These are phyloP conservation scores for Hemileia vastatrix DNA, from an alignment of 1,284 basidiomycete genomes.

Conservation along the genomic window DNA sequence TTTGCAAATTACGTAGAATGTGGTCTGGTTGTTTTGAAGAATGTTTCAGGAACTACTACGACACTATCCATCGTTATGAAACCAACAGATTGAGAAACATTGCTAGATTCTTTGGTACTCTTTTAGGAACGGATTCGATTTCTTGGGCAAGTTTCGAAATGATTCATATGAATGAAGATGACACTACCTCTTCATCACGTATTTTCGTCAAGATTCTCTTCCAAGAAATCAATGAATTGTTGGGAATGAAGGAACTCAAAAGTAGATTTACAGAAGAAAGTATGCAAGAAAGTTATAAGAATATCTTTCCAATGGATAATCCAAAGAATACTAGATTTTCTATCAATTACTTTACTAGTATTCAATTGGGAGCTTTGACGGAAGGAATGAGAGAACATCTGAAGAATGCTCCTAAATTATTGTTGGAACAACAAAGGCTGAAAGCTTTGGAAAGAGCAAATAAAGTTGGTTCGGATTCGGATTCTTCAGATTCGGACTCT, in stretches of 20 bases:
- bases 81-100: conserved; percentile 98
- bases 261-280: conserved; percentile 74
- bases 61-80: conserved; percentile 94
- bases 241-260: conserved; percentile 72
- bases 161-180: conserved; percentile 91
- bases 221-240: conserved; percentile 81
- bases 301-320: conserved; percentile 90
- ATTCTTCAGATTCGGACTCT: conserved; percentile 47
- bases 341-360: conserved; percentile 95
- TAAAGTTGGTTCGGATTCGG: conserved; percentile 61
- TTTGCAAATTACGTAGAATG: conserved; percentile 85
- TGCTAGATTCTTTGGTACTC: conserved; percentile 86
- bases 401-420: conserved; percentile 81
- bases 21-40: conserved; percentile 85
- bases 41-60: conserved; percentile 82
- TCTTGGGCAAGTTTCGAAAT: conserved; percentile 77
- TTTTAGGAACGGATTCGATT: conserved; percentile 72
- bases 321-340: conserved; percentile 94
- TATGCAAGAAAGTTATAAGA: conserved; percentile 61
- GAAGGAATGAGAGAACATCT: conserved; percentile 94
- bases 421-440: conserved; percentile 77
- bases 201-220: conserved; percentile 97
- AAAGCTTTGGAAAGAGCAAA: conserved; percentile 51
- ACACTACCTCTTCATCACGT: conserved; percentile 88
- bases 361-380: conserved; percentile 78